A percentile compares a stretch with the other conserved stretches of the same genome.
Conservation (phyloP, 2,329 filamentous ascomycete species). For the Scytalidium sp. region DNA sequence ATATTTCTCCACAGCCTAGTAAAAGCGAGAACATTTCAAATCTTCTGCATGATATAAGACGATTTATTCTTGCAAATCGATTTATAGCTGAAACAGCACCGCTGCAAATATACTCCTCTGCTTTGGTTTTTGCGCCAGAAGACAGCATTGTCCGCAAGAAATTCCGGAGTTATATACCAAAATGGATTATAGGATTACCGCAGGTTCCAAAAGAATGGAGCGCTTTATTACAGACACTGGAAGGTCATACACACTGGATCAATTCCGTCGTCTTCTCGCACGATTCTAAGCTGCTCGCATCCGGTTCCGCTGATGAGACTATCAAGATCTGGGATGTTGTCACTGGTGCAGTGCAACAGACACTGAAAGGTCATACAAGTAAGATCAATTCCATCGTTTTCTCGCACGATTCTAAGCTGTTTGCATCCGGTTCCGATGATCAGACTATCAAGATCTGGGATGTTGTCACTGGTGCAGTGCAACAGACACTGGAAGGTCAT, state of each 20-base stretch:
- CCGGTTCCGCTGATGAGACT: neutral
- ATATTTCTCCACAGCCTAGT: neutral
- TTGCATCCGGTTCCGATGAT: slow-evolving; percentile 86
- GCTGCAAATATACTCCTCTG: slow-evolving; percentile 29
- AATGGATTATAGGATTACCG: neutral
- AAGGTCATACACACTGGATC: too few relatives aligned
- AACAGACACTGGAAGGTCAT: slow-evolving; percentile 84
- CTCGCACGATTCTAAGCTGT: slow-evolving; percentile 9
- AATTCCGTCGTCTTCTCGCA: neutral
- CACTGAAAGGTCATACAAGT: slow-evolving; percentile 96
- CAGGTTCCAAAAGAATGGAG: neutral
- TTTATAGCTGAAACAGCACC: slow-evolving; percentile 21
- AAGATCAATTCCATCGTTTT: slow-evolving; percentile 96
- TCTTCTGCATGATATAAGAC: slow-evolving; percentile 1
- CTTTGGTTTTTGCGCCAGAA: slow-evolving; percentile 28
- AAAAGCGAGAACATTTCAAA: neutral
- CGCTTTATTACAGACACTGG: neutral
- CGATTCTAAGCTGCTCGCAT: neutral
- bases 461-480: slow-evolving; percentile 84
- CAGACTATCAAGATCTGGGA: slow-evolving; percentile 94
- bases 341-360: too few relatives aligned
- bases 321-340: slow-evolving; percentile 53
- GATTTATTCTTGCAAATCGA: slow-evolving; percentile 1
- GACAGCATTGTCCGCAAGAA: slow-evolving; percentile 20
- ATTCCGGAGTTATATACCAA: neutral